Evolutionary conservation across 305 asterid species (phyloP).

Genomic region (Fraxinus sp.): DNA sequence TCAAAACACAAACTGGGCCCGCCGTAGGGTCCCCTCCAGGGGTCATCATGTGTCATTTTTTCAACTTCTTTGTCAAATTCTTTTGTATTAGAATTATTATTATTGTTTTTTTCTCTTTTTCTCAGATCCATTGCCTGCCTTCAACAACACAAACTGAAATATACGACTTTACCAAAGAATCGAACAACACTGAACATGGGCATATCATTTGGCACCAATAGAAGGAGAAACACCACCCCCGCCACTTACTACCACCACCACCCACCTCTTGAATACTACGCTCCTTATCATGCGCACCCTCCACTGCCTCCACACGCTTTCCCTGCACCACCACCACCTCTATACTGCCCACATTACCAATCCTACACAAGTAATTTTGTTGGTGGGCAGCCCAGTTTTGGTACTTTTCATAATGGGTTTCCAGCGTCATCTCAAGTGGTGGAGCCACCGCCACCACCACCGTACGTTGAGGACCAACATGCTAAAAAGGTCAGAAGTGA

Average conservation of each 20-base stretch:
- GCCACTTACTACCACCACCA: conserved; percentile 25
- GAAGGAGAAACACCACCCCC: conserved; percentile 44
- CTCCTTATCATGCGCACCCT: conserved; percentile 30
- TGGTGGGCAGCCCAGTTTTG: conserved; percentile 53
- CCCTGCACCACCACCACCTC: conserved; percentile 34
- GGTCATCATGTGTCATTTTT: too few relatives aligned
- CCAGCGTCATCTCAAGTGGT: conserved; percentile 26
- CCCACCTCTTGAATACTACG: conserved; percentile 36
- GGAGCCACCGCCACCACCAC: conserved; percentile 33
- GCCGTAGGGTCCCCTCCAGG: too few relatives aligned
- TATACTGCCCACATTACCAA: conserved; percentile 44
- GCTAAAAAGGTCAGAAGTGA: conserved; percentile 69
- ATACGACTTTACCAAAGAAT: not conserved
- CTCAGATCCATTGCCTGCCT: not conserved
- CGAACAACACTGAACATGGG: conserved; percentile 42
- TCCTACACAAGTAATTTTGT: conserved; percentile 41
- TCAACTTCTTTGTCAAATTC: too few relatives aligned
- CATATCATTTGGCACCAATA: conserved; percentile 53
- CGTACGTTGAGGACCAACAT: conserved; percentile 36
- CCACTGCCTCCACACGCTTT: conserved; percentile 23
- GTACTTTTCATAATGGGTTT: conserved; percentile 34
- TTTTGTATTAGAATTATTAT: too few relatives aligned
- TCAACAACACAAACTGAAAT: not conserved
- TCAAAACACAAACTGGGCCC: too few relatives aligned
- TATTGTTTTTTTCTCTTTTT: not conserved